Evolutionary conservation across 2,329 filamentous ascomycete species (phyloP).

Genomic region (Triangularia setosa): DNA sequence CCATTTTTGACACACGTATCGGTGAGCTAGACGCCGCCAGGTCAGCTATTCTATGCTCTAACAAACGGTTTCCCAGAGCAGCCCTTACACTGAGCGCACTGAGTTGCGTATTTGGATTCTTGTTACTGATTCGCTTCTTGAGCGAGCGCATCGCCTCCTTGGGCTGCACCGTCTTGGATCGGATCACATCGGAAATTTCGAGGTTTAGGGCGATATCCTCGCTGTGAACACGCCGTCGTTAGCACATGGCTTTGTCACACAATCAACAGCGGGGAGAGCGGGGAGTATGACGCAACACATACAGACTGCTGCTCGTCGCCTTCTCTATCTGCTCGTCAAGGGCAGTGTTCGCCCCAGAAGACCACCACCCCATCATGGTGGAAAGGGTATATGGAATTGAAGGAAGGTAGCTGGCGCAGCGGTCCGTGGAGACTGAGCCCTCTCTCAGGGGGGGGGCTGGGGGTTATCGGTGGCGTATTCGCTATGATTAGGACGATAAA

Average conservation of each 20-base stretch:
- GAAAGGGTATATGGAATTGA: neutral
- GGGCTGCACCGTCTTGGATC: slow-evolving; percentile 94
- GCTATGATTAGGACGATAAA: neutral
- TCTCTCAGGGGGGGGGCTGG: neutral
- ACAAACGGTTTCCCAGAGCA: neutral
- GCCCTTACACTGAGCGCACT: slow-evolving; percentile 79
- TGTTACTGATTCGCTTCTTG: slow-evolving; percentile 91
- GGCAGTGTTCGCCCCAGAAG: slow-evolving; percentile 81
- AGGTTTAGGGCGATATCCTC: slow-evolving; percentile 97
- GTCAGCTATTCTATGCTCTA: slow-evolving; percentile 15
- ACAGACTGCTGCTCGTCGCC: slow-evolving; percentile 92
- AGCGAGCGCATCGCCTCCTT: slow-evolving; percentile 97
- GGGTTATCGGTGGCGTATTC: neutral
- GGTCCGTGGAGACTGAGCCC: neutral
- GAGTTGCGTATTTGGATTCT: slow-evolving; percentile 95
- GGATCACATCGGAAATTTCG: slow-evolving; percentile 95
- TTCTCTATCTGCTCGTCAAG: slow-evolving; percentile 96
- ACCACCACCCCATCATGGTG: slow-evolving; percentile 91
- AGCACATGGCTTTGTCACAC: slow-evolving; percentile 1
- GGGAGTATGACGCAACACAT: slow-evolving; percentile 33
- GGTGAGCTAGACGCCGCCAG: slow-evolving; percentile 59
- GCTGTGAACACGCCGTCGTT: slow-evolving; percentile 40
- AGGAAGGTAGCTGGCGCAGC: neutral
- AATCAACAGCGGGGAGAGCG: neutral
- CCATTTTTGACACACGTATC: slow-evolving; percentile 99